Evolutionary conservation across 2,329 filamentous ascomycete genomes (phyloP), one percentile per base, ranked within the genome.

Genomic region (Myriosclerotinia scirpicola): DNA sequence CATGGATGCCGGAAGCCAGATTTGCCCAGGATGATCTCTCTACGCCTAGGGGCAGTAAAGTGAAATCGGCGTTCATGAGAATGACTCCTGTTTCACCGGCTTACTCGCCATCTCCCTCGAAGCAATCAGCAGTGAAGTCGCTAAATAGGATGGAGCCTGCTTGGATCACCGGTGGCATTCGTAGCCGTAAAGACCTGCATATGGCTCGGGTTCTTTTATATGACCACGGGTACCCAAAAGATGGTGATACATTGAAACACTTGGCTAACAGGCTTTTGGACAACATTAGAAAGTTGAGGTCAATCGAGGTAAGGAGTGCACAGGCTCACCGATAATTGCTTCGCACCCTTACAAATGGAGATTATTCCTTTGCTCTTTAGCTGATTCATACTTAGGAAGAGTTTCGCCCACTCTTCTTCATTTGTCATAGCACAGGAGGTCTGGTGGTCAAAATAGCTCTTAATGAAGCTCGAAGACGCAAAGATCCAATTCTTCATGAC

Each of bases 181-280:
- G 44, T 11, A 48, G 42, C 3, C 42, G 20, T 5, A 22, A 48
- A 6, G 30, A 60, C 11, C 42, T 48, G 9, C 20, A 44, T 9
- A 59, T 48, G 55, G 42, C 26, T 15, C 40, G 55, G n/a, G 26
- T 59, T 34, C 40, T 59, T 59, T 22, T 59, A 5, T 59, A 46
- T 59, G 55, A 11, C 26, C 26, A 59, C 22, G 42, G 56, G 30
- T 50, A 17, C 9, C 30, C 42, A 7, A 38, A 60, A 36, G 30
- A 48, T 15, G 30, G 56, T 22, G 56, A 60, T 17, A 50, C 44
- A 38, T 38, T 60, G 20, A 60, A 60, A 36, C 44, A 60, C 36
- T 36, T 48, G 3, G 42, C 26, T 20, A 48, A 15, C 14, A 48
- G 30, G 15, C 42, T 59, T n/a, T 36, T 59, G 30, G 42, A 59